These are phyloP conservation scores for Pichia eremophila DNA, from an alignment of 805 yeast genomes.

Conservation along the genomic window DNA sequence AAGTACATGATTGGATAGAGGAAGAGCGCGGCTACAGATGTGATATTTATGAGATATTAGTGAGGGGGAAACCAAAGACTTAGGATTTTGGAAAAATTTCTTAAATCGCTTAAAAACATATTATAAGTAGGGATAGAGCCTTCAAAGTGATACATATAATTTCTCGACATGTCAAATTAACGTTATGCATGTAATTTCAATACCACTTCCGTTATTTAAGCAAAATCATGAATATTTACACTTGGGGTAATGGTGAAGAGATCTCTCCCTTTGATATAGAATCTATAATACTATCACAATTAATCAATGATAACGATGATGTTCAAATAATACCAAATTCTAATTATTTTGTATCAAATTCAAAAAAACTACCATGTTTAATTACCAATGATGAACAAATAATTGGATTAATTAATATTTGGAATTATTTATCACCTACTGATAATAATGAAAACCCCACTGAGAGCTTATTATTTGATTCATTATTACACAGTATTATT, in stretches of 20 bases:
- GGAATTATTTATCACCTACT: background rate
- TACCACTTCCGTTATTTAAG: no score
- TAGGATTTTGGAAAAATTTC: no score
- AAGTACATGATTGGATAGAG: no score
- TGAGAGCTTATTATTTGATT: background rate
- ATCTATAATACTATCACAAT: constrained; percentile 39
- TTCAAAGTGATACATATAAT: no score
- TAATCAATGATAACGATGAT: constrained; percentile 22
- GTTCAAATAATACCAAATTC: constrained; percentile 42
- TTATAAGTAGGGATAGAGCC: no score
- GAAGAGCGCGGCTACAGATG: no score
- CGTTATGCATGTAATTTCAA: no score
- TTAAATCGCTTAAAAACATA: no score
- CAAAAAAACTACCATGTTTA: constrained; percentile 37
- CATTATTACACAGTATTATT: background rate
- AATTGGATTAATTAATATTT: constrained; percentile 2
- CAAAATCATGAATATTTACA: constrained; percentile 6
- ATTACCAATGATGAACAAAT: constrained; percentile 14
- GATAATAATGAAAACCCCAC: background rate
- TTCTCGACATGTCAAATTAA: no score
- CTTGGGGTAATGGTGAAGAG: constrained; percentile 37
- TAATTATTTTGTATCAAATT: constrained; percentile 45
- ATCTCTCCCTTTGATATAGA: constrained; percentile 44
- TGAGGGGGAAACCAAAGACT: no score
- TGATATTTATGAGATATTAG: no score